phyloP scores from a whole-genome alignment of 1,139 yeast genomes.

The Suhomyces yuchorum region DNA sequence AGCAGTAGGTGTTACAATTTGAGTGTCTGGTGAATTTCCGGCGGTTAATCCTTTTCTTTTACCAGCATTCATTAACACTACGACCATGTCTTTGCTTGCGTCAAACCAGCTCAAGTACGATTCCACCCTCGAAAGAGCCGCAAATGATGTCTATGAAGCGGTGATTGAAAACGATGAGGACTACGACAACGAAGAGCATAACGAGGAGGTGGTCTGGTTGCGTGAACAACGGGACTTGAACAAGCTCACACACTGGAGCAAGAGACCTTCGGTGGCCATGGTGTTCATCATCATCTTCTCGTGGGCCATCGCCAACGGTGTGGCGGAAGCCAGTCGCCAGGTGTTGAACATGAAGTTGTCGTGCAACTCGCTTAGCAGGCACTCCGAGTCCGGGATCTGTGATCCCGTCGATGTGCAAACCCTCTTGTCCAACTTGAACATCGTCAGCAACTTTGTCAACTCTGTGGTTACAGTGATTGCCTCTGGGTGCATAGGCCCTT shows the following conservation, averaged over 20 bases:
- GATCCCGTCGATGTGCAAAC: slow-evolving; percentile 37
- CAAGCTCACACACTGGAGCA: slow-evolving; percentile 35
- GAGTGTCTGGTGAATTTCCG: background rate
- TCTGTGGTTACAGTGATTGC: slow-evolving; percentile 40
- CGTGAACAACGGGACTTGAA: slow-evolving; percentile 38
- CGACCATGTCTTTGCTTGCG: background rate
- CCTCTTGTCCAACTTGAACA: slow-evolving; percentile 39
- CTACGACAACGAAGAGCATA: slow-evolving; percentile 30
- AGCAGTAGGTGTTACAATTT: background rate
- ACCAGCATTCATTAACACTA: background rate
- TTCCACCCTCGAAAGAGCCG: slow-evolving; percentile 26
- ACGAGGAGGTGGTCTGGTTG: slow-evolving; percentile 43
- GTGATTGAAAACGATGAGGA: slow-evolving; percentile 35
- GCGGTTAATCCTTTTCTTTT: background rate
- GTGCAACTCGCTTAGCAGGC: slow-evolving; percentile 30
- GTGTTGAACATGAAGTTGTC: slow-evolving; percentile 39
- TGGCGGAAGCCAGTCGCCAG: slow-evolving; percentile 40
- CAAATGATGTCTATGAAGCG: slow-evolving; percentile 31
- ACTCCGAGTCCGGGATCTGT: slow-evolving; percentile 22
- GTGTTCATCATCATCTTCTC: slow-evolving; percentile 31
- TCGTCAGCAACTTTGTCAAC: slow-evolving; percentile 30
- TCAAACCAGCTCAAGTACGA: background rate
- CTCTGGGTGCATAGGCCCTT: slow-evolving; percentile 55
- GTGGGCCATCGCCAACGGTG: slow-evolving; percentile 31
- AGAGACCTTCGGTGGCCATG: slow-evolving; percentile 38